A percentile compares a stretch with the other conserved stretches of the same genome.
Conservation (phyloP, 345 rosid genomes). For the Kandelia obovata region DNA sequence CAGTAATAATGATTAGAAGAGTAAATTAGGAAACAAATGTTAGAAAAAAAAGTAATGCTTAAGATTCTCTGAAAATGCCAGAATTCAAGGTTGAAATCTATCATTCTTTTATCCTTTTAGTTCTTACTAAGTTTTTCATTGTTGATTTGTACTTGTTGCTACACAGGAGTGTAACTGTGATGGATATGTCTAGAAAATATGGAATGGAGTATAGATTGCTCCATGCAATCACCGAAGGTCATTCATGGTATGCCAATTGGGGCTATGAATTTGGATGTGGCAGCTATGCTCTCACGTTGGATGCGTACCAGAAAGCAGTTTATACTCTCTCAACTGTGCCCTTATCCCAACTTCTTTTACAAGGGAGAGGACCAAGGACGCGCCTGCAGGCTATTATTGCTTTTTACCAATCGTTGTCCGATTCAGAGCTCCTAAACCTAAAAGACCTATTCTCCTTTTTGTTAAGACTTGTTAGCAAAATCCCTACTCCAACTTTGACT, state of each 20-base stretch:
- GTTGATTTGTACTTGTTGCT: neutral
- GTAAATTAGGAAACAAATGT: no score
- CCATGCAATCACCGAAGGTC: constrained; percentile 49
- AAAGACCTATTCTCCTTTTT: constrained; percentile 61
- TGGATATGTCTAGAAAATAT: constrained; percentile 72
- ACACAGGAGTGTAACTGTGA: constrained; percentile 58
- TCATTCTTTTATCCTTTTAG: no score
- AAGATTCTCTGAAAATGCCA: no score
- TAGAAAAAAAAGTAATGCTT: no score
- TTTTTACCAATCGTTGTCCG: constrained; percentile 50
- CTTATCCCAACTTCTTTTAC: constrained; percentile 41
- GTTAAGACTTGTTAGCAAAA: constrained; percentile 35
- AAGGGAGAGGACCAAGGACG: constrained; percentile 38
- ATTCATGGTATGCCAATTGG: constrained; percentile 71
- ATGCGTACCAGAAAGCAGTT: constrained; percentile 46
- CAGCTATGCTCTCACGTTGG: constrained; percentile 52
- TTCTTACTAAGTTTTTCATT: neutral
- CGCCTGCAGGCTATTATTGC: constrained; percentile 43
- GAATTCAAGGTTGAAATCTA: no score
- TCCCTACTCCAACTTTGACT: neutral
- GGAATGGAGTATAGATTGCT: constrained; percentile 59
- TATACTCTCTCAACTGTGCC: constrained; percentile 43
- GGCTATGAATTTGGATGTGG: constrained; percentile 62
- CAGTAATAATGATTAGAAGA: no score
- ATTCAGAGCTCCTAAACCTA: constrained; percentile 43